A percentile compares a stretch with the other conserved stretches of the same genome.
Conservation (phyloP, 1,284 basidiomycete genomes). For the Trametes polyzona region DNA sequence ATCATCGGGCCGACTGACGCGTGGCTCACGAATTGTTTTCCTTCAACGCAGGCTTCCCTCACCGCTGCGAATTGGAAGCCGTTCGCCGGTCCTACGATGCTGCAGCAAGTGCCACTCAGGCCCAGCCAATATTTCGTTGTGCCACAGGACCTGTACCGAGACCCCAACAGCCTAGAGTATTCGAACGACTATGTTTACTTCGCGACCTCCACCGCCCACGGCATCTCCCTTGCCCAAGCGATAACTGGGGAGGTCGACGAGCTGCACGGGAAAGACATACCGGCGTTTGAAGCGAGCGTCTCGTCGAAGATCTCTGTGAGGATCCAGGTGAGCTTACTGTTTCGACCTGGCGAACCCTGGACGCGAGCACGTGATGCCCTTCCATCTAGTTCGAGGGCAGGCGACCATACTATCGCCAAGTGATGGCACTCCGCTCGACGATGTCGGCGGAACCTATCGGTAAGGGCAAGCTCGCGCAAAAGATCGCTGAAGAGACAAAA, state of each 20-base stretch:
- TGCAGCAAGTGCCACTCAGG: too few relatives aligned
- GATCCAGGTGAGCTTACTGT: neutral
- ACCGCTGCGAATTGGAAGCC: too few relatives aligned
- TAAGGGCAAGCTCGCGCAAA: neutral
- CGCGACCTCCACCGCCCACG: neutral
- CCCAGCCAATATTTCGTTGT: neutral
- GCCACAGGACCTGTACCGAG: neutral
- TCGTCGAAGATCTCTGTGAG: neutral
- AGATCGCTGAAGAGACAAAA: neutral
- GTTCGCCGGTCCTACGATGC: too few relatives aligned
- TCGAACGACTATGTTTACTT: neutral
- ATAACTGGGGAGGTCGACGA: neutral
- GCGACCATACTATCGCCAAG: neutral
- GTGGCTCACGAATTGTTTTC: too few relatives aligned
- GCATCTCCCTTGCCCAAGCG: neutral
- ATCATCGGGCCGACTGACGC: too few relatives aligned
- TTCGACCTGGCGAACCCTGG: too few relatives aligned
- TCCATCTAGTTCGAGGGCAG: neutral
- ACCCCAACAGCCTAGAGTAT: neutral
- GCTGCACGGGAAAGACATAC: neutral
- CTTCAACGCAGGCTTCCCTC: too few relatives aligned
- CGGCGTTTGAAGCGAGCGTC: constrained; percentile 2
- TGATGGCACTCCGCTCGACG: neutral
- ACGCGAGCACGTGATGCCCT: too few relatives aligned
- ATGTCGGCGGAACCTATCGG: neutral